These are phyloP conservation scores for Quercus cerris DNA, from an alignment of 306 rosid genomes.

Conservation along the genomic window DNA sequence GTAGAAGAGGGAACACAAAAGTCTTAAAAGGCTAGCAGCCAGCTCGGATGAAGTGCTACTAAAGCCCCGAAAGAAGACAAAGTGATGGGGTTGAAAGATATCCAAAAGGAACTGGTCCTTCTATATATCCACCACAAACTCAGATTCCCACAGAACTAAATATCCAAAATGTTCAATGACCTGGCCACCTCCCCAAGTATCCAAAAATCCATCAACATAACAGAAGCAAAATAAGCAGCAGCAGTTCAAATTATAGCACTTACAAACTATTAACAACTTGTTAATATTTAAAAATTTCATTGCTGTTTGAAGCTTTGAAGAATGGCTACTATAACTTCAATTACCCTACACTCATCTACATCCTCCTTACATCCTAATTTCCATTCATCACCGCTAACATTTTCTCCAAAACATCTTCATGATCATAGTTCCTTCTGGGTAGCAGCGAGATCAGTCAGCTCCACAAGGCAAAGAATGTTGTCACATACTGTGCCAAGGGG, in stretches of 20 bases:
- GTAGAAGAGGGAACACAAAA: neutral
- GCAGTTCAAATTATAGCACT: slow-evolving; percentile 16
- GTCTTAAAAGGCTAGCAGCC: neutral
- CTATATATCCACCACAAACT: slow-evolving; percentile 61
- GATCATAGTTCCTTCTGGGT: slow-evolving; percentile 38
- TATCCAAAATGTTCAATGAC: slow-evolving; percentile 28
- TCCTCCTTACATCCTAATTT: slow-evolving; percentile 42
- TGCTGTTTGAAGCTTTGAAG: slow-evolving; percentile 18
- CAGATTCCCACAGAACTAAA: slow-evolving; percentile 54
- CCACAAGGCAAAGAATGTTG: slow-evolving; percentile 28
- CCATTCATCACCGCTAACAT: slow-evolving; percentile 28
- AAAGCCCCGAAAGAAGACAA: slow-evolving; percentile 11
- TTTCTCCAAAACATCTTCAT: slow-evolving; percentile 41
- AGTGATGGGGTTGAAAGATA: slow-evolving; percentile 39
- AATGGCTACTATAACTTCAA: slow-evolving; percentile 65
- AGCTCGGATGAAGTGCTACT: neutral
- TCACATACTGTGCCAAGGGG: slow-evolving; percentile 39
- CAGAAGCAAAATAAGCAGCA: slow-evolving; percentile 1
- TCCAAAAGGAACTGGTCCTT: slow-evolving; percentile 18
- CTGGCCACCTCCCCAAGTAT: slow-evolving; percentile 9
- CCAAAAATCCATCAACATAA: neutral
- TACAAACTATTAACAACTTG: slow-evolving; percentile 7
- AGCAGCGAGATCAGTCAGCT: slow-evolving; percentile 35
- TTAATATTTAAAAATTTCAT: neutral
- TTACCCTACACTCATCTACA: slow-evolving; percentile 47